Percentiles rank a stretch among this genome's conserved stretches.
These are phyloP conservation scores for Monilinia fructigena DNA, from an alignment of 2,329 filamentous ascomycete species.

Conservation along the genomic window DNA sequence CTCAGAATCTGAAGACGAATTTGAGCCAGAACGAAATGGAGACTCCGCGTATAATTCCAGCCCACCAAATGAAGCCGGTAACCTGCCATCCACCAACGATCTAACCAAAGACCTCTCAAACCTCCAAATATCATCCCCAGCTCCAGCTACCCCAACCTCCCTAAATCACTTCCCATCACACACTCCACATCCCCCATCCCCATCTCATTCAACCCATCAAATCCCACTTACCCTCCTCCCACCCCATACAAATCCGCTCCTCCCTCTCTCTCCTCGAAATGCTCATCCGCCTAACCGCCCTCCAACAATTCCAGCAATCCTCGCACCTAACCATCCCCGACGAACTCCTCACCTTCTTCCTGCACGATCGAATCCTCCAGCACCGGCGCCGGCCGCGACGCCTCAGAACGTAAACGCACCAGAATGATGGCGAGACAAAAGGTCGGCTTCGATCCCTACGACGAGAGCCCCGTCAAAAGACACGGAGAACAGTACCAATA, in stretches of 20 bases:
- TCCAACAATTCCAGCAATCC: constrained; percentile 73
- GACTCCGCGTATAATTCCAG: constrained; percentile 34
- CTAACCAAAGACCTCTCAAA: constrained; percentile 29
- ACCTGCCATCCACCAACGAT: constrained; percentile 21
- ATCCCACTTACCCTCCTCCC: constrained; percentile 30
- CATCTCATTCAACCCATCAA: constrained; percentile 3
- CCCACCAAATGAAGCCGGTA: constrained; percentile 29
- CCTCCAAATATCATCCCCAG: constrained; percentile 34
- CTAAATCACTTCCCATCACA: constrained; percentile 23
- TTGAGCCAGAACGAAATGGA: constrained; percentile 33
- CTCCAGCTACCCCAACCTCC: constrained; percentile 26
- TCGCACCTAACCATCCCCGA: constrained; percentile 70
- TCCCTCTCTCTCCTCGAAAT: constrained; percentile 72
- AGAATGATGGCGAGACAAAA: constrained; percentile 58
- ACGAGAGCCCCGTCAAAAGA: constrained; percentile 65
- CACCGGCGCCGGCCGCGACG: constrained; percentile 62
- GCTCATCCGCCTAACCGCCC: constrained; percentile 66
- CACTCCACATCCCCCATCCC: constrained; percentile 18
- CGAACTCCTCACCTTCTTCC: constrained; percentile 72
- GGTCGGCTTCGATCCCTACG: constrained; percentile 71
- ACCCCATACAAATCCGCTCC: constrained; percentile 55
- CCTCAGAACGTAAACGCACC: constrained; percentile 58
- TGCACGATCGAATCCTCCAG: constrained; percentile 65
- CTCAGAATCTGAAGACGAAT: constrained; percentile 51
- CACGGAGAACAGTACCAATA: constrained; percentile 54